Evolutionary conservation across 352 stramenopile species (phyloP), one percentile per base, ranked within the genome.

Genomic region (Phytopythium mirpurense): DNA sequence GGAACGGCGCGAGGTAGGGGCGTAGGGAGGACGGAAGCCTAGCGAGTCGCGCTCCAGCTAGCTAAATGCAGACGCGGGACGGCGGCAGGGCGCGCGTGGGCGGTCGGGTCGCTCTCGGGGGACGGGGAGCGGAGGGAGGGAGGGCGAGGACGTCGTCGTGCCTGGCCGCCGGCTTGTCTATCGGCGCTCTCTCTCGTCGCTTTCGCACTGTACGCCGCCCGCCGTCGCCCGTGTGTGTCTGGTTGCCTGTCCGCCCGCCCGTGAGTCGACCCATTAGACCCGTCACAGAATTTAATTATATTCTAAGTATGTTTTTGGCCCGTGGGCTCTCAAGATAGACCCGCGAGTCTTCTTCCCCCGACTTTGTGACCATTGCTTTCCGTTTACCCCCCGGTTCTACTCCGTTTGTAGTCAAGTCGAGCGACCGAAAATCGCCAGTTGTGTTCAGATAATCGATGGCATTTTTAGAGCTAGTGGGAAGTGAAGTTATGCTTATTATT

Each of bases 91-190:
- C 37, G 37, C n/a, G n/a, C 37, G 37, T 15, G 19, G 2, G 21
- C 4, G 5, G 21, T 34, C 11, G 41, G 12, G 41, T 45, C 19
- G 35, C 40, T n/a, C 12, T 11, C 23, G 43, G 42, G 62, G 61
- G 62, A 40, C 37, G 62, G 51, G 56, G 59, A 50, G 38, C 40
- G 31, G 43, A 36, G 41, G 23, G 37, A 48, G 51, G 27, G 44
- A 37, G 57, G 26, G 42, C 37, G 43, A 37, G 34, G 52, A 67
- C 34, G 34, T 37, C 48, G 32, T 36, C n/a, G n/a, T n/a, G n/a
- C n/a, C n/a, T n/a, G n/a, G n/a, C 15, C 31, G 41, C 37, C 58
- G 56, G 63, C 57, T 60, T 45, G 48, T 11, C 31, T 45, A 54
- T 54, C 48, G 36, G 35, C 50, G 37, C 50, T 47, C 36, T 48